Percentiles rank a stretch among this genome's conserved stretches.
These are phyloP conservation scores for Kodamaea suecica DNA, from an alignment of 1,139 yeast genomes.

Conservation along the genomic window DNA sequence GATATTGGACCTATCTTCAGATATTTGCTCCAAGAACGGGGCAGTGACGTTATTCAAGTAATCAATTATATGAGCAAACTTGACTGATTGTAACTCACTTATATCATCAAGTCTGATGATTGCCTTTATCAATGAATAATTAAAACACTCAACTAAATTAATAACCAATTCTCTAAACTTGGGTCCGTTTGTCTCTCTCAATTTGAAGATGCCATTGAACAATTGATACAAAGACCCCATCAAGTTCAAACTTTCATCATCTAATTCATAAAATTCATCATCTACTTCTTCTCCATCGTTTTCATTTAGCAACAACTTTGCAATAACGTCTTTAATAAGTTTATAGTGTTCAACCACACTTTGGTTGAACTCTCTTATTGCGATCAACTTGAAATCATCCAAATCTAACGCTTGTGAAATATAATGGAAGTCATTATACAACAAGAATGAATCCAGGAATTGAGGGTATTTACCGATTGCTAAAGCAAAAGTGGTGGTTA, in stretches of 20 bases:
- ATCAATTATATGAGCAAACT: constrained; percentile 27
- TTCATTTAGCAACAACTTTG: constrained; percentile 17
- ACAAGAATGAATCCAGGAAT: constrained; percentile 29
- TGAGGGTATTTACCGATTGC: constrained; percentile 34
- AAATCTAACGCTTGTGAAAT: constrained; percentile 17
- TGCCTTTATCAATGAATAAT: constrained; percentile 28
- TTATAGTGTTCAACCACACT: constrained; percentile 20
- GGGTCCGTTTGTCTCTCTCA: constrained; percentile 25
- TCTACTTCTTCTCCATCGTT: constrained; percentile 15
- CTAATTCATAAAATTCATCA: constrained; percentile 19
- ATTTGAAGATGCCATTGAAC: constrained; percentile 24
- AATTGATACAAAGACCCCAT: constrained; percentile 23
- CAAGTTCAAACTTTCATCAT: constrained; percentile 22
- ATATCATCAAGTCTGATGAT: constrained; percentile 32
- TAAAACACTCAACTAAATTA: constrained; percentile 30
- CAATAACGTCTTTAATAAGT: constrained; percentile 18
- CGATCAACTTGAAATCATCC: constrained; percentile 19
- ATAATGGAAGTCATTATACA: constrained; percentile 35
- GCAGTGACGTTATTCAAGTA: constrained; percentile 17
- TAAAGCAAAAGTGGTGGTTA: constrained; percentile 31
- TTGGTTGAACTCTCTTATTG: constrained; percentile 23
- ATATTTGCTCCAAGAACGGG: constrained; percentile 16
- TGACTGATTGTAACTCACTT: constrained; percentile 35
- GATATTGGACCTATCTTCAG: constrained; percentile 13
- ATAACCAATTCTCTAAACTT: constrained; percentile 28